Conservation (phyloP, 2,329 filamentous ascomycete genomes). For the Apiospora pterosperma region DNA sequence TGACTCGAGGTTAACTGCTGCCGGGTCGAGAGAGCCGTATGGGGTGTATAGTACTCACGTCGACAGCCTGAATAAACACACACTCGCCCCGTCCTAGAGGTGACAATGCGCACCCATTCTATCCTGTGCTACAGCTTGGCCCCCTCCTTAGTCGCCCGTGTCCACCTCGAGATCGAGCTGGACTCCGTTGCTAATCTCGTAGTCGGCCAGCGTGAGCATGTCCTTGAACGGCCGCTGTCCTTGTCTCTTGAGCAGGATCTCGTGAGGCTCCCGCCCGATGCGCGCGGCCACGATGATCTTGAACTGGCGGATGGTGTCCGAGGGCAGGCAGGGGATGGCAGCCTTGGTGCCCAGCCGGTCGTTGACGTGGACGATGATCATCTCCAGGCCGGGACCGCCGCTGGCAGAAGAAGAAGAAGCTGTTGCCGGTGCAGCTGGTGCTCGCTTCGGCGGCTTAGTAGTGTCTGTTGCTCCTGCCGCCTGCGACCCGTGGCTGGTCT, state of each 20-base stretch:
- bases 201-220: constrained; percentile 81
- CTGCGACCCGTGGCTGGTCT: constrained; percentile 32
- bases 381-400: constrained; percentile 57
- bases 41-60: background rate
- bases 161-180: constrained; percentile 61
- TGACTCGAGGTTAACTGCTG: background rate
- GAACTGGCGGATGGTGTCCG: constrained; percentile 80
- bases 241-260: constrained; percentile 89
- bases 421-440: constrained; percentile 24
- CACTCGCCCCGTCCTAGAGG: background rate
- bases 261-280: constrained; percentile 84
- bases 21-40: background rate
- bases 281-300: constrained; percentile 88
- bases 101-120: background rate
- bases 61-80: background rate
- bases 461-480: constrained; percentile 22
- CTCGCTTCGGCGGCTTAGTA: constrained; percentile 30
- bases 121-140: background rate
- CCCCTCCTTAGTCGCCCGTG: constrained; percentile 49
- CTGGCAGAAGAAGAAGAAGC: constrained; percentile 13
- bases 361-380: constrained; percentile 94
- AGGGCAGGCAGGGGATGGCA: constrained; percentile 82
- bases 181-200: constrained; percentile 90
- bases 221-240: constrained; percentile 94
- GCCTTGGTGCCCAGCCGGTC: constrained; percentile 96